Base-by-base conservation (phyloP, 2,329 filamentous ascomycete species). In the Penicillium sp. region DNA sequence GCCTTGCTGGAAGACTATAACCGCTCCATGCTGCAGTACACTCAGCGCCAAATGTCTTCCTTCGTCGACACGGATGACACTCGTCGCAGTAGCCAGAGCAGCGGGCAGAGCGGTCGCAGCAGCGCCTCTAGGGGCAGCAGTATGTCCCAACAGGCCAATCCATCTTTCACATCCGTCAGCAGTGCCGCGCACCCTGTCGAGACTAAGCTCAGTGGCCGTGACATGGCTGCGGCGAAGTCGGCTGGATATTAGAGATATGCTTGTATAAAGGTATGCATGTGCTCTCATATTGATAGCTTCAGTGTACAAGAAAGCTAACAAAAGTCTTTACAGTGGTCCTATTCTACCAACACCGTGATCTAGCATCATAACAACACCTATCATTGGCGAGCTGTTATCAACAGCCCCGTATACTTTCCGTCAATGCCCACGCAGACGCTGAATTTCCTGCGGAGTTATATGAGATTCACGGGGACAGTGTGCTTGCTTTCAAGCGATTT, bases 1-100 rank as follows among this genome's bases (percentile, higher is more conserved):
- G 53, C 47, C 4, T 66, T 66, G 3, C 49, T 70, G n/a, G 66
- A 67, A 40, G 66, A 68, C 51, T 70, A 70, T 50, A 68, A 65
- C 53, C 65, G 66, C 22, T 60, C 65, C 44, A 69, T 70, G 67
- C 57, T 69, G 34, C 59, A 67, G 39, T 67, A 70, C 43, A 69
- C 67, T 13, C 65, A 69, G 34, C 64, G 61, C 26, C 66, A 68
- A 38, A 67, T 69, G 59, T 63, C 63, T 3, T 56, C 59, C 4
- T 69, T 69, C 47, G 57, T 61, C 35, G 61, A 64, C 28, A 46
- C 53, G 13, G 61, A 65, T 21, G 52, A 57, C 17, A 48, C 53
- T 35, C 51, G 46, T 21, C 48, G 51, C n/a, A 51, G 51, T 28
- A 44, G 61, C 45, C 57, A 61, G 39, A 64, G 61, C 52, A 66